A percentile compares a stretch with the other conserved stretches of the same genome.
Evolutionary conservation across 768 basidiomycete genomes (phyloP).

Genomic region (Rhizopogon vinicolor): DNA sequence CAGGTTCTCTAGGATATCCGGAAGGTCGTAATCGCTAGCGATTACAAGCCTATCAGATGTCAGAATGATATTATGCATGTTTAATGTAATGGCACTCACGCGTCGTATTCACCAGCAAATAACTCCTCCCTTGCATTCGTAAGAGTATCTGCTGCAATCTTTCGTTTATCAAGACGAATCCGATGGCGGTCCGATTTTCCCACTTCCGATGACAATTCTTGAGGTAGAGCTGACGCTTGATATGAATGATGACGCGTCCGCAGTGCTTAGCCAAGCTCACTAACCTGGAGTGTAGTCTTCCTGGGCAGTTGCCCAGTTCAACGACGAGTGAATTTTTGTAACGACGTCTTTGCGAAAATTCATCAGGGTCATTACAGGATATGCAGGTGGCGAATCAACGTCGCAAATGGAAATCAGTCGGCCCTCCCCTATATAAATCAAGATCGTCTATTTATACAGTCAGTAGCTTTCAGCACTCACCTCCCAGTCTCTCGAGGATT

Average conservation of each 20-base stretch:
- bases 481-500: conserved; percentile 83
- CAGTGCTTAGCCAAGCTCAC: conserved; percentile 9
- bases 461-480: conserved; percentile 31
- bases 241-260: neutral
- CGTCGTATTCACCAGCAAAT: conserved; percentile 86
- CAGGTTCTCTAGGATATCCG: conserved; percentile 71
- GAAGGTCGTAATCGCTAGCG: conserved; percentile 81
- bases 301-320: conserved; percentile 92
- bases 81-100: conserved; percentile 35
- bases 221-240: neutral
- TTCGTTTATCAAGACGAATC: conserved; percentile 70
- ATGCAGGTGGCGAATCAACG: conserved; percentile 89
- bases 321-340: conserved; percentile 52
- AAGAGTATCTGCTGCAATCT: conserved; percentile 59
- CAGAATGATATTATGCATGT: conserved; percentile 2
- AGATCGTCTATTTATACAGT: neutral
- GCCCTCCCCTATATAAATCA: conserved; percentile 56
- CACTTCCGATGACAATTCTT: neutral
- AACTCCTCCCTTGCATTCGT: conserved; percentile 69
- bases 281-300: conserved; percentile 68
- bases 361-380: conserved; percentile 78
- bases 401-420: conserved; percentile 82
- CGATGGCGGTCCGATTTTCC: conserved; percentile 62
- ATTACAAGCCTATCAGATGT: conserved; percentile 58
- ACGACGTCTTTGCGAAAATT: conserved; percentile 65